A percentile compares a stretch with the other conserved stretches of the same genome.
Evolutionary conservation across 176 grass and related monocot genomes (phyloP).

Genomic region (Avena sativa): DNA sequence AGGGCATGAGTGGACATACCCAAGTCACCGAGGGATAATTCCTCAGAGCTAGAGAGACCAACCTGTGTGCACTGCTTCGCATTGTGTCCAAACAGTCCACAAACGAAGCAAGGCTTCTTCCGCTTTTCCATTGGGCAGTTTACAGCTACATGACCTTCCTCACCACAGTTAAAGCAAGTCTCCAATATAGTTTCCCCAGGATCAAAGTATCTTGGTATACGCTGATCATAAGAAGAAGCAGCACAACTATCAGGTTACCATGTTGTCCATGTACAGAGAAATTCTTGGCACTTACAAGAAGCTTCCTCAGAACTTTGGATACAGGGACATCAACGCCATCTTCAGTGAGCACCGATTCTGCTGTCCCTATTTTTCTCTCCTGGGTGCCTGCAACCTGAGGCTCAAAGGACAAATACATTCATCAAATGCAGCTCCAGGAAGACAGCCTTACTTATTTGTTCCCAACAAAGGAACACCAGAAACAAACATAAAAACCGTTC

Average conservation of each 20-base stretch:
- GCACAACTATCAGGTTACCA: constrained; percentile 20
- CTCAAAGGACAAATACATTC: constrained; percentile 33
- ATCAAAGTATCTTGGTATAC: constrained; percentile 89
- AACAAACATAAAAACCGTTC: background rate
- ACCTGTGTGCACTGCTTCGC: constrained; percentile 89
- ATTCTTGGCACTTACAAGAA: constrained; percentile 82
- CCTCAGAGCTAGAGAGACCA: constrained; percentile 50
- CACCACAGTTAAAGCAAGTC: constrained; percentile 89
- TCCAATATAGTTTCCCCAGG: constrained; percentile 63
- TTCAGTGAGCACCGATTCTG: constrained; percentile 49
- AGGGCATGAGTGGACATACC: constrained; percentile 53
- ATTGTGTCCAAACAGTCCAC: constrained; percentile 87
- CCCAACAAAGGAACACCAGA: background rate
- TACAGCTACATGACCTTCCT: constrained; percentile 88
- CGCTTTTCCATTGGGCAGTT: constrained; percentile 76
- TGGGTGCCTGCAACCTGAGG: constrained; percentile 45
- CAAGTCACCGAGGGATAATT: constrained; percentile 57
- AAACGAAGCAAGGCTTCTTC: constrained; percentile 91
- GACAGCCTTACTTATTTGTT: background rate
- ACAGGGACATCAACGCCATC: constrained; percentile 43
- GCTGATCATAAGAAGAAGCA: constrained; percentile 58
- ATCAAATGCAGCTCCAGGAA: constrained; percentile 14
- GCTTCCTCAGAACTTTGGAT: constrained; percentile 75
- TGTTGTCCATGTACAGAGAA: constrained; percentile 22
- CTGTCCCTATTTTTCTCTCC: constrained; percentile 43